Conservation (phyloP, 2,329 filamentous ascomycete genomes). For the Chalaropsis ovoidea region DNA sequence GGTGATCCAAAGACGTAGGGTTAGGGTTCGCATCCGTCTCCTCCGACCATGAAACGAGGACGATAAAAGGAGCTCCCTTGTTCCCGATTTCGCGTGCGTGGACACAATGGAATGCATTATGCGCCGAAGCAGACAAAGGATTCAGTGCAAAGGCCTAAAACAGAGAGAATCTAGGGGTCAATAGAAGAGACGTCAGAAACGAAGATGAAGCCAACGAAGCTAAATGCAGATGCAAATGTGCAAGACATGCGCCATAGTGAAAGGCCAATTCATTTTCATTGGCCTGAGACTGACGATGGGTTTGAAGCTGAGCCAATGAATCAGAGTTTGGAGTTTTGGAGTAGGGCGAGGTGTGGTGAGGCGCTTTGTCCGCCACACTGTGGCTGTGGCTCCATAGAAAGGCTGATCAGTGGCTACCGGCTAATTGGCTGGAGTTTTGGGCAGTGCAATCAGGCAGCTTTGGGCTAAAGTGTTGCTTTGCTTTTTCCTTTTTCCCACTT, state of each 20-base stretch:
- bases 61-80: too few species aligned
- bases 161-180: background rate
- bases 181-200: background rate
- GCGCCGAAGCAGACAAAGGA: constrained; percentile 6
- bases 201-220: background rate
- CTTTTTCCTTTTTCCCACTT: background rate
- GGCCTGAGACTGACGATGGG: background rate
- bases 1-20: background rate
- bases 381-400: background rate
- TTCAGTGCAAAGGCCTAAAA: constrained; percentile 9
- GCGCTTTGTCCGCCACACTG: background rate
- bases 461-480: constrained; percentile 6
- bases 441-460: constrained; percentile 15
- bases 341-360: too few species aligned
- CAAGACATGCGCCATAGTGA: too few species aligned
- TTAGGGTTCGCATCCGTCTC: background rate
- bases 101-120: constrained; percentile 9
- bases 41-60: background rate
- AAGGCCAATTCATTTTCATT: background rate
- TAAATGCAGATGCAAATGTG: background rate
- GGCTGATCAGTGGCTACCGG: background rate
- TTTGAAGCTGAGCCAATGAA: too few species aligned
- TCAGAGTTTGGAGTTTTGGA: too few species aligned
- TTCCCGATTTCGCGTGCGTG: background rate
- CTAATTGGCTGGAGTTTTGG: constrained; percentile 1